Evolutionary conservation across 1,284 basidiomycete genomes (phyloP), one percentile per base, ranked within the genome.

Genomic region (Phenoliferia sp.): DNA sequence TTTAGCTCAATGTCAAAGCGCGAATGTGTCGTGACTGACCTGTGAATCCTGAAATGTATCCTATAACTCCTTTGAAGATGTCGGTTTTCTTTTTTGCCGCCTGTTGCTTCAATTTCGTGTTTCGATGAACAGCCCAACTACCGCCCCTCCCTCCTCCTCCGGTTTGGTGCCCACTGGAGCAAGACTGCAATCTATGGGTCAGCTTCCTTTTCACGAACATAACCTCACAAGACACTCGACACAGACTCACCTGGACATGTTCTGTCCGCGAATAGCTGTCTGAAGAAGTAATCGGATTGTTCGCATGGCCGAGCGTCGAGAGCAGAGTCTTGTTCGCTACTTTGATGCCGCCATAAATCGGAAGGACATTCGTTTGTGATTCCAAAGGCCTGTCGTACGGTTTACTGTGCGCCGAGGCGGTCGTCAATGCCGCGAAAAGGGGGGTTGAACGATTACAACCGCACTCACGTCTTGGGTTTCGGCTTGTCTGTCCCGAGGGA

Each of bases 141-240:
- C 32, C 17, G 19, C 15, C 34, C 19, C 39, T 19, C 3, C 62
- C 28, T 31, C 69, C 71, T 22, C 69, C 71, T 28, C 67, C 69
- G 10, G 33, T 26, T 34, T 73, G 71, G 39, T 73, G 71, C 0
- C 71, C 71, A 3, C 62, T 63, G 28, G 71, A 63, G 61, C 67
- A 67, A 61, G 63, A 65, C 67, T 72, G 60, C 39, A 22, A 44
- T 3, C 5, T 7, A 15, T 56, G n/a, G n/a, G n/a, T n/a, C n/a
- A n/a, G n/a, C n/a, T n/a, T n/a, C n/a, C n/a, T n/a, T n/a, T n/a
- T n/a, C n/a, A n/a, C n/a, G n/a, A n/a, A n/a, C n/a, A n/a, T n/a
- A n/a, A n/a, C n/a, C n/a, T n/a, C n/a, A n/a, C n/a, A n/a, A n/a
- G n/a, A n/a, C n/a, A n/a, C n/a, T n/a, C n/a, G n/a, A 17, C 6